phyloP scores from a whole-genome alignment of 345 rosid species.

The Combretum micranthum region DNA sequence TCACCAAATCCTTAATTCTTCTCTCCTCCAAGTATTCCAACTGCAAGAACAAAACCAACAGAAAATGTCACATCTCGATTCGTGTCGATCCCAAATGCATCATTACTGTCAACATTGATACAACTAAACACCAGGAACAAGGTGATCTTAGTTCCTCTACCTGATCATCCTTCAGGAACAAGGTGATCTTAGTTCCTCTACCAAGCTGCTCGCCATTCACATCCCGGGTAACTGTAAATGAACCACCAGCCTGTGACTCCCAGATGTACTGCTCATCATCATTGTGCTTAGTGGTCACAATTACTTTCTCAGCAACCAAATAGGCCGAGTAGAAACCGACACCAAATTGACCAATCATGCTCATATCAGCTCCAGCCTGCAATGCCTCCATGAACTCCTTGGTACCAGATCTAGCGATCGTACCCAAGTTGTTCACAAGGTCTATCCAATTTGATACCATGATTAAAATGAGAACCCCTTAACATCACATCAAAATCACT shows the following conservation, averaged over 20 bases:
- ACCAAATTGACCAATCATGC: conserved; percentile 48
- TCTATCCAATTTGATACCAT: conserved; percentile 8
- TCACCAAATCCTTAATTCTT: conserved; percentile 43
- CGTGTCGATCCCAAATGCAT: no score
- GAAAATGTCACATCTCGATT: no score
- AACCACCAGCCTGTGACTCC: conserved; percentile 45
- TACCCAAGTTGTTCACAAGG: conserved; percentile 41
- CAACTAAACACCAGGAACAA: neutral
- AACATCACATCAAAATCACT: no score
- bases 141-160: conserved; percentile 8
- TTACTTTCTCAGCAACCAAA: conserved; percentile 37
- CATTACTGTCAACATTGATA: no score
- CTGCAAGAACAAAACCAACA: conserved; percentile 9
- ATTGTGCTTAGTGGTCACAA: conserved; percentile 37
- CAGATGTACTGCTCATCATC: conserved; percentile 38
- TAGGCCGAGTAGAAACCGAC: conserved; percentile 45
- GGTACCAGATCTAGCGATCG: conserved; percentile 41
- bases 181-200: conserved; percentile 40
- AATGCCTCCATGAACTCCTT: conserved; percentile 47
- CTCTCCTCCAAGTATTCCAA: conserved; percentile 40
- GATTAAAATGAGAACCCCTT: neutral
- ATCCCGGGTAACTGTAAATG: conserved; percentile 37
- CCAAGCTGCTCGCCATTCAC: conserved; percentile 36
- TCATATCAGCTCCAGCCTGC: conserved; percentile 47
- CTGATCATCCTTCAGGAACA: conserved; percentile 43